Evolutionary conservation across 805 yeast species (phyloP).

Genomic region (Wickerhamomyces silvicola): DNA sequence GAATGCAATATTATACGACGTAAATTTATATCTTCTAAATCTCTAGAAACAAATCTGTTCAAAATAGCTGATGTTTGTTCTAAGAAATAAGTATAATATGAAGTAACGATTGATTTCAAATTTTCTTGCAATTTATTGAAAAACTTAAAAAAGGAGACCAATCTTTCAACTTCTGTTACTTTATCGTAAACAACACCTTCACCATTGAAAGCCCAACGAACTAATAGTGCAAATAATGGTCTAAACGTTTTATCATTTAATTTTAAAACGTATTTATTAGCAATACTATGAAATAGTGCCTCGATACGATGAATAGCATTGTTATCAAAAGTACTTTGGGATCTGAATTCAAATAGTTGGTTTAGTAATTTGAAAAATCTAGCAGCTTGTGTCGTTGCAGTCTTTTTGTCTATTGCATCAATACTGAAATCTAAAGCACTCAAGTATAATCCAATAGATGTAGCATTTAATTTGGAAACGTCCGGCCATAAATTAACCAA

Average conservation of each 20-base stretch:
- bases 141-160: constrained; percentile 75
- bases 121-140: constrained; percentile 79
- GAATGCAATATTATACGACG: constrained; percentile 72
- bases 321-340: constrained; percentile 50
- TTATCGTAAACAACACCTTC: constrained; percentile 49
- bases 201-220: constrained; percentile 89
- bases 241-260: constrained; percentile 90
- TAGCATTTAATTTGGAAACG: constrained; percentile 30
- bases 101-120: constrained; percentile 80
- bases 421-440: constrained; percentile 60
- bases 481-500: constrained; percentile 58
- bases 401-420: constrained; percentile 63
- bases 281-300: constrained; percentile 64
- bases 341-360: constrained; percentile 64
- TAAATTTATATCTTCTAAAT: constrained; percentile 43
- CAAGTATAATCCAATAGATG: constrained; percentile 63
- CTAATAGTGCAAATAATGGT: constrained; percentile 81
- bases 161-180: constrained; percentile 49
- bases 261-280: constrained; percentile 75
- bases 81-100: constrained; percentile 78
- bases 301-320: constrained; percentile 81
- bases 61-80: constrained; percentile 63
- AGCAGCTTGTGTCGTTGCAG: constrained; percentile 65
- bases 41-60: constrained; percentile 38
- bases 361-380: constrained; percentile 63